phyloP scores from a whole-genome alignment of 345 rosid species.

The Citrus inodora region DNA sequence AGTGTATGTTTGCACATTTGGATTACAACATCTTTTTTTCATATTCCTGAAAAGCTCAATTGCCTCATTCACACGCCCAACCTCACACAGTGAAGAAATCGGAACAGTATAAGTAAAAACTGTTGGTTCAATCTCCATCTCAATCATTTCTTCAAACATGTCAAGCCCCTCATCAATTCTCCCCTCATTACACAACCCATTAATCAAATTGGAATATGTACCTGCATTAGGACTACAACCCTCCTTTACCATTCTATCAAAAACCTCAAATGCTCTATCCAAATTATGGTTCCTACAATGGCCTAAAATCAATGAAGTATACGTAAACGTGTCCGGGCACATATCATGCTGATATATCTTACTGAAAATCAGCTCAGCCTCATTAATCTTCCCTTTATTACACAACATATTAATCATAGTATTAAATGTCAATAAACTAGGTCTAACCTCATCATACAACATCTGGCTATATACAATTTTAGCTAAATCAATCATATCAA shows the following conservation, averaged over 20 bases:
- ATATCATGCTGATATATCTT: conserved; percentile 41
- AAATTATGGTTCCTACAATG: conserved; percentile 49
- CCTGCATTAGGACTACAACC: conserved; percentile 62
- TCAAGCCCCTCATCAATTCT: conserved; percentile 53
- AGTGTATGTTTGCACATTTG: conserved; percentile 58
- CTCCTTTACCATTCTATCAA: conserved; percentile 47
- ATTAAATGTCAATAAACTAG: conserved; percentile 55
- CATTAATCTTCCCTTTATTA: conserved; percentile 46
- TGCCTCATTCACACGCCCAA: conserved; percentile 52
- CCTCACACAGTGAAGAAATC: conserved; percentile 43
- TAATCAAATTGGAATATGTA: conserved; percentile 52
- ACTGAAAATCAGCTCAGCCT: conserved; percentile 47
- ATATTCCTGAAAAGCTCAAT: conserved; percentile 38
- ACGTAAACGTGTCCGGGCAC: conserved; percentile 52
- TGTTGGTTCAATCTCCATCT: conserved; percentile 47
- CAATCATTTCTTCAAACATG: conserved; percentile 51
- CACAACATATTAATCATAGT: conserved; percentile 56
- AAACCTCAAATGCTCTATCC: conserved; percentile 46
- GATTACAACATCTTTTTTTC: conserved; percentile 41
- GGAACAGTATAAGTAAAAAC: conserved; percentile 56
- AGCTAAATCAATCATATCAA: conserved; percentile 48
- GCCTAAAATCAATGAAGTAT: conserved; percentile 66
- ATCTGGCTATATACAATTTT: conserved; percentile 35
- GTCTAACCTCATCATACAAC: conserved; percentile 44
- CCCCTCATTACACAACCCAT: conserved; percentile 51